Evolutionary conservation across 768 basidiomycete species (phyloP).

Genomic region (Suillus americanus): DNA sequence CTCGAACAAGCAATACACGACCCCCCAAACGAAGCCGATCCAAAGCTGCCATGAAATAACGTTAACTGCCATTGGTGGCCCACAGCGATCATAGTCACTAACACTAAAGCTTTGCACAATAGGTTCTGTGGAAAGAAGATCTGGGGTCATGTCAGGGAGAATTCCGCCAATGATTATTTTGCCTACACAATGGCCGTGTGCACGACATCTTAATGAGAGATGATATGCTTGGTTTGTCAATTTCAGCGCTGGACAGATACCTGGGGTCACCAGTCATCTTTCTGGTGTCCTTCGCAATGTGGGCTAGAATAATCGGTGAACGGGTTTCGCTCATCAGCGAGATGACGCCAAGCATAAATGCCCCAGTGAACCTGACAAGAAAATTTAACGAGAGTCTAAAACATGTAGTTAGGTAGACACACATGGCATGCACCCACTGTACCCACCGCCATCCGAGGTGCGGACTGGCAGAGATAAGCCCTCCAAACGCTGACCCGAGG

Average conservation of each 20-base stretch:
- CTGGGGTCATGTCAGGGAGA: constrained; percentile 13
- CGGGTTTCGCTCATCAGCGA: constrained; percentile 73
- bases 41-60: constrained; percentile 44
- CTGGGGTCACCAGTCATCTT: constrained; percentile 61
- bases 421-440: constrained; percentile 75
- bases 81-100: constrained; percentile 19
- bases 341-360: constrained; percentile 47
- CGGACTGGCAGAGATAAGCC: constrained; percentile 61
- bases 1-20: constrained; percentile 66
- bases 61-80: neutral
- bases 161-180: neutral
- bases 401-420: constrained; percentile 9
- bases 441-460: constrained; percentile 78
- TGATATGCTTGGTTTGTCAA: constrained; percentile 51
- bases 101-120: constrained; percentile 74
- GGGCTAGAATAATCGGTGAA: constrained; percentile 63
- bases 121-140: constrained; percentile 48
- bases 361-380: constrained; percentile 46
- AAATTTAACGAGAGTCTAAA: neutral
- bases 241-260: constrained; percentile 63
- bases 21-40: constrained; percentile 74
- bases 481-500: constrained; percentile 60
- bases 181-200: constrained; percentile 68
- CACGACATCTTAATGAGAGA: constrained; percentile 67
- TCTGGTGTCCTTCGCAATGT: constrained; percentile 61